These are phyloP conservation scores for Balamuthia mandrillaris DNA, from an alignment of 208 protist species.

Conservation along the genomic window DNA sequence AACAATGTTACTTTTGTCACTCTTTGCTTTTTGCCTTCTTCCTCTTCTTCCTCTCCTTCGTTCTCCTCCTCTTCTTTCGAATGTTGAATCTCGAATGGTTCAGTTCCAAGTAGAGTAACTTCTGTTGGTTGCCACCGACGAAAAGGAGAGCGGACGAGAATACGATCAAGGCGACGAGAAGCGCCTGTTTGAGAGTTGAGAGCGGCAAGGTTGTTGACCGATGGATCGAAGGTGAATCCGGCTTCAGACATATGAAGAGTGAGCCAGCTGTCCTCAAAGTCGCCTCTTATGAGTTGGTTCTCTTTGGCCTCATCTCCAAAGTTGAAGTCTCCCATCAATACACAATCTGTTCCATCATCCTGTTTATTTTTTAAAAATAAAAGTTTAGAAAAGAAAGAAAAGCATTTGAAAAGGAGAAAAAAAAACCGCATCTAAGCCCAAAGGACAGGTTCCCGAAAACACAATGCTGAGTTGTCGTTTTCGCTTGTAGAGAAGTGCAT, in stretches of 20 bases:
- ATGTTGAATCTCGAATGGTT: no score
- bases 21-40: no score
- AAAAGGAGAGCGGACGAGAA: not conserved
- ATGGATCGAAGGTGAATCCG: not conserved
- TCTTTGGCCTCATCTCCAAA: not conserved
- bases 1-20: no score
- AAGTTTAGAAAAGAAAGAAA: no score
- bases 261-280: not conserved
- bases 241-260: not conserved
- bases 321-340: conserved; percentile 11
- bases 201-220: not conserved
- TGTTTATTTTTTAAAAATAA: not conserved
- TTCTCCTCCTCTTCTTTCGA: no score
- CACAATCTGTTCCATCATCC: not conserved
- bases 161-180: not conserved
- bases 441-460: not conserved
- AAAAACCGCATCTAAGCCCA: not conserved
- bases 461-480: not conserved
- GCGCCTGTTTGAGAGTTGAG: not conserved
- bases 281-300: not conserved
- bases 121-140: no score
- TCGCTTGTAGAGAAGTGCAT: not conserved
- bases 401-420: no score
- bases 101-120: no score
- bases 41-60: no score